A percentile compares a stretch with the other conserved stretches of the same genome.
Evolutionary conservation across 495 filamentous ascomycete genomes (phyloP).

Genomic region (Staphylotrichum tortipilum): DNA sequence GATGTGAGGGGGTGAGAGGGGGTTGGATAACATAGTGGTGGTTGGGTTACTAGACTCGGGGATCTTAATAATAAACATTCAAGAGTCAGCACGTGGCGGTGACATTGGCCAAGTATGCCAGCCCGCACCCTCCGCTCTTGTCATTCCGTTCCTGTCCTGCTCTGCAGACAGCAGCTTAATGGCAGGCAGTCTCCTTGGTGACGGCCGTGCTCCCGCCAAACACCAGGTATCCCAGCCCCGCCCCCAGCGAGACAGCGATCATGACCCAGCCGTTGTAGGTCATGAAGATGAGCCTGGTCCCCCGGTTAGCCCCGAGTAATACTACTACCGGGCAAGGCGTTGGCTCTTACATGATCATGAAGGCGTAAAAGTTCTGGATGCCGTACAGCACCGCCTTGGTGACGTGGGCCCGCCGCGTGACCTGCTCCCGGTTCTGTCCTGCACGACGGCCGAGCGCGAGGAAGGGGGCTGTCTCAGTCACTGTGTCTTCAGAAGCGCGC

Average conservation of each 20-base stretch:
- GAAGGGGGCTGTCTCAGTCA: slow-evolving; percentile 49
- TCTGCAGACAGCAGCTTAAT: slow-evolving; percentile 40
- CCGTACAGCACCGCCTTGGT: slow-evolving; percentile 79
- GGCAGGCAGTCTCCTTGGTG: slow-evolving; percentile 82
- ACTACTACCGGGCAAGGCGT: background rate
- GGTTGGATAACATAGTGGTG: too few relatives aligned
- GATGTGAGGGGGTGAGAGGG: slow-evolving; percentile 11
- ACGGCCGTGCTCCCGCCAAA: slow-evolving; percentile 64
- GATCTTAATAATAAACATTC: too few relatives aligned
- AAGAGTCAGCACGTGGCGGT: too few relatives aligned
- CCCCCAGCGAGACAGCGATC: slow-evolving; percentile 80
- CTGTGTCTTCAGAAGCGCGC: slow-evolving; percentile 29
- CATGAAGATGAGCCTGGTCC: slow-evolving; percentile 92
- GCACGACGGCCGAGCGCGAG: slow-evolving; percentile 29
- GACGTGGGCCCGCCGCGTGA: slow-evolving; percentile 57
- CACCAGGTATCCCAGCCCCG: slow-evolving; percentile 76
- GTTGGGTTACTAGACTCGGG: too few relatives aligned
- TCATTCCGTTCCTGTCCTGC: background rate
- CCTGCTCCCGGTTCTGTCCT: slow-evolving; percentile 46
- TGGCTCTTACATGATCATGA: slow-evolving; percentile 92
- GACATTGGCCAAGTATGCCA: too few relatives aligned
- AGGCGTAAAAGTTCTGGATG: slow-evolving; percentile 94
- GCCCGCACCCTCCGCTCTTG: too few relatives aligned
- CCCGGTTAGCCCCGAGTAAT: background rate
- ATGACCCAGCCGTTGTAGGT: slow-evolving; percentile 99